Evolutionary conservation across 768 basidiomycete species (phyloP), one percentile per base, ranked within the genome.

Genomic region (Termitomyces titanicus): DNA sequence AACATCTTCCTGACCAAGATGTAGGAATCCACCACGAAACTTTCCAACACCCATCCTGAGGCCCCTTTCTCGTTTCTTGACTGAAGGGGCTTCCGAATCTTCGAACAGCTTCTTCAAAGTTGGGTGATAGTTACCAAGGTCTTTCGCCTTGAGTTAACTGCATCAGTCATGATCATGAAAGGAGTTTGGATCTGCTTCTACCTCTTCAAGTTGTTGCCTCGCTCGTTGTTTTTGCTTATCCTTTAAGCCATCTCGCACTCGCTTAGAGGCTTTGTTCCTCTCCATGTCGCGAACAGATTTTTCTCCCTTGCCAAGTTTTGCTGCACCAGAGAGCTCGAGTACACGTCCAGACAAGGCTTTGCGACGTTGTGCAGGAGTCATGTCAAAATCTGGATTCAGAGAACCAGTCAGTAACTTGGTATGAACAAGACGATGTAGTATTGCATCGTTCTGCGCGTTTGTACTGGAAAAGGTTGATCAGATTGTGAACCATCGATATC

Each of bases 41-140:
- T 77, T 86, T 7, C 92, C 92, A 20, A 94, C 79, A 7, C 92
- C 91, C 85, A 92, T 85, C 56, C 76, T 75, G 39, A 94, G 68
- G 11, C 92, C 92, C 61, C 82, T 77, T 42, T 80, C 75, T 57
- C 89, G 74, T 57, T 79, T 85, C 59, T 71, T 74, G 42, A 64
- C 70, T n/a, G 64, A 54, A 45, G 61, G 48, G 8, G 53, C 57
- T 18, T 70, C 63, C 18, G 68, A 64, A 18, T 63, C 56, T 51
- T 80, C 80, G 63, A 85, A 90, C 7, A 86, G 59, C 55, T 79
- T 83, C 68, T 92, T 94, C 52, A 93, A 72, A 4, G 78, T 74
- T 37, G 88, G 90, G 61, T 94, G 90, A 66, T 92, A 94, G 67
- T 92, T 93, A 17, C 92, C 92, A 57, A 89, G 58, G 59, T 88